Base-by-base conservation (phyloP, 345 rosid genomes). In the Hevea brasiliensis region DNA sequence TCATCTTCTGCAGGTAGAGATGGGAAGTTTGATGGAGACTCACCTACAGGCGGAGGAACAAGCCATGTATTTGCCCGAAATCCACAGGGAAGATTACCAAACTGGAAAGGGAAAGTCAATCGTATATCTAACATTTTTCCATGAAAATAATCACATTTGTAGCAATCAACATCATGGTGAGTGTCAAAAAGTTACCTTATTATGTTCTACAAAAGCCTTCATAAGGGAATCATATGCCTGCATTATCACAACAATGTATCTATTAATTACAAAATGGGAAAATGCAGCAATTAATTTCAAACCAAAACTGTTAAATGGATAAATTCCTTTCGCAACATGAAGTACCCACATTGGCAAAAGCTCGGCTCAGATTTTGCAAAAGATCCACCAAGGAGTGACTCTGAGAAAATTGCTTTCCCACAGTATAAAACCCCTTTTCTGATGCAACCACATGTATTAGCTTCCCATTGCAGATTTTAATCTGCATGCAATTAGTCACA, bases 11-110 rank as follows among this genome's bases (percentile, higher is more conserved):
- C 74, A 1, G 98, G 99, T 70, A 92, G 89, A 10, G 87, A 79
- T 14, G 87, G 90, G 80, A 90, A 92, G 51, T 73, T 80, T 53
- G 89, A 85, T 11, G 91, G 96, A 69, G 83, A 89, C 74, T 90
- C 96, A 13, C 84, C 88, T 71, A 89, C 94, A 78, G 84, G 83
- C n/a, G 98, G 98, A 71, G 96, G 96, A 62, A 94, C 92, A 57
- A 94, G 91, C 97, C 97, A 94, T 41, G 99, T 85, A 80, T 92
- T 94, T 67, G 97, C 88, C 32, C 99, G 95, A 81, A 89, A 92
- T 59, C 99, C 96, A 54, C 85, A 92, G 21, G 99, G 98, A 82
- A 94, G 92, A 82, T 92, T 94, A 69, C 98, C 99, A 85, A 92
- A 94, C 99, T 94, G 87, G 76, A 32, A 32, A 80, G 42, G 48